phyloP scores from a whole-genome alignment of 345 rosid genomes.

The Dimocarpus longan region DNA sequence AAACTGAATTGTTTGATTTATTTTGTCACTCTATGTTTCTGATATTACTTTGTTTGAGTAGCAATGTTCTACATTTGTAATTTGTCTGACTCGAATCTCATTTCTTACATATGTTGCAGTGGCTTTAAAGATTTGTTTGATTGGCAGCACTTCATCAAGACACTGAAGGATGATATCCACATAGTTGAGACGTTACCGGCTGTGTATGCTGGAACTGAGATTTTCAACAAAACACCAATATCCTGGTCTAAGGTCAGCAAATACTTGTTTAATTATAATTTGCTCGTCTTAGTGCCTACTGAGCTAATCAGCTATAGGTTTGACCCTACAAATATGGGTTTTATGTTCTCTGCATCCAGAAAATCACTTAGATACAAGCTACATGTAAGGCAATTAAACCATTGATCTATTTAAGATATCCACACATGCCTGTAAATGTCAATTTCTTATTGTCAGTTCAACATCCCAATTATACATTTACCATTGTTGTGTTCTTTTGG shows the following conservation, averaged over 20 bases:
- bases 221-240: slow-evolving; percentile 80
- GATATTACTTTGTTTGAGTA: slow-evolving; percentile 5
- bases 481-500: slow-evolving; percentile 2
- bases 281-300: neutral
- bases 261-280: neutral
- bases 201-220: slow-evolving; percentile 56
- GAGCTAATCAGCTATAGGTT: neutral
- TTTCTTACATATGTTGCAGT: slow-evolving; percentile 44
- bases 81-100: slow-evolving; percentile 16
- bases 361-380: neutral
- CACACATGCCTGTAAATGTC: neutral
- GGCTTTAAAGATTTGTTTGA: slow-evolving; percentile 94
- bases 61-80: neutral
- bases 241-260: slow-evolving; percentile 90
- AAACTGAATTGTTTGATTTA: neutral
- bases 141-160: slow-evolving; percentile 85
- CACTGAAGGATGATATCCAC: slow-evolving; percentile 77
- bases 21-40: neutral
- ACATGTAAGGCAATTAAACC: neutral
- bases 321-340: neutral
- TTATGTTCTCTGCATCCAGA: neutral
- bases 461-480: neutral
- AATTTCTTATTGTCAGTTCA: neutral
- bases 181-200: slow-evolving; percentile 79
- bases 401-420: neutral